Evolutionary conservation across 2,329 filamentous ascomycete genomes (phyloP).

Genomic region (Venturiaceae sp.): DNA sequence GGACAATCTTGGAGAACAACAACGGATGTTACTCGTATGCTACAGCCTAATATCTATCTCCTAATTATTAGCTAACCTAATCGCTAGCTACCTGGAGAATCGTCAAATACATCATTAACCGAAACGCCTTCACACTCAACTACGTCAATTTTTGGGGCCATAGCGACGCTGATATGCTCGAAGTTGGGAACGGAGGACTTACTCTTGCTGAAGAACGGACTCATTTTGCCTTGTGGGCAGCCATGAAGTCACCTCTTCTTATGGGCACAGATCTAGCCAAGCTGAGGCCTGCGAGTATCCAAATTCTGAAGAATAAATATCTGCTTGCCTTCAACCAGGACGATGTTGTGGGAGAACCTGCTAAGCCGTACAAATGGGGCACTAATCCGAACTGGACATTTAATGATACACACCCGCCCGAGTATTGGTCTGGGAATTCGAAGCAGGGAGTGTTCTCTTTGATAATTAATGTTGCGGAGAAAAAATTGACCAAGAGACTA

Average conservation of each 20-base stretch:
- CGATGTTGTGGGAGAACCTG: constrained; percentile 17
- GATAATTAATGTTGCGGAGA: constrained; percentile 28
- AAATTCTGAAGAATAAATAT: constrained; percentile 37
- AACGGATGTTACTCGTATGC: constrained; percentile 15
- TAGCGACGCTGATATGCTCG: constrained; percentile 28
- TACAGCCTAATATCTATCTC: no score
- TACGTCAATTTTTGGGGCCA: constrained; percentile 28
- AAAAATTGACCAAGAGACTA: constrained; percentile 24
- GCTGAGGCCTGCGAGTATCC: constrained; percentile 29
- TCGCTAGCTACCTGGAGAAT: constrained; percentile 11
- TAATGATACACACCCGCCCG: constrained; percentile 38
- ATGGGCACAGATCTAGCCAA: constrained; percentile 35
- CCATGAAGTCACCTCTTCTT: constrained; percentile 35
- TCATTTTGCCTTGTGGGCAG: constrained; percentile 39
- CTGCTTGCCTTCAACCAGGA: constrained; percentile 42
- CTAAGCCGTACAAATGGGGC: constrained; percentile 34
- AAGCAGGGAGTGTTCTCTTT: constrained; percentile 33
- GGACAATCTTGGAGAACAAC: constrained; percentile 27
- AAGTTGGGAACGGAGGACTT: constrained; percentile 31
- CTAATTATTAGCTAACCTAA: no score
- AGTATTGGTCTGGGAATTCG: constrained; percentile 39
- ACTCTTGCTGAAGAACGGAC: constrained; percentile 30
- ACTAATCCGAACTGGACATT: constrained; percentile 41
- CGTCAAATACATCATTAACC: constrained; percentile 24
- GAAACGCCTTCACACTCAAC: constrained; percentile 23